These are phyloP conservation scores for Arachnomyces sp. DNA, from an alignment of 2,329 filamentous ascomycete species.

Conservation along the genomic window DNA sequence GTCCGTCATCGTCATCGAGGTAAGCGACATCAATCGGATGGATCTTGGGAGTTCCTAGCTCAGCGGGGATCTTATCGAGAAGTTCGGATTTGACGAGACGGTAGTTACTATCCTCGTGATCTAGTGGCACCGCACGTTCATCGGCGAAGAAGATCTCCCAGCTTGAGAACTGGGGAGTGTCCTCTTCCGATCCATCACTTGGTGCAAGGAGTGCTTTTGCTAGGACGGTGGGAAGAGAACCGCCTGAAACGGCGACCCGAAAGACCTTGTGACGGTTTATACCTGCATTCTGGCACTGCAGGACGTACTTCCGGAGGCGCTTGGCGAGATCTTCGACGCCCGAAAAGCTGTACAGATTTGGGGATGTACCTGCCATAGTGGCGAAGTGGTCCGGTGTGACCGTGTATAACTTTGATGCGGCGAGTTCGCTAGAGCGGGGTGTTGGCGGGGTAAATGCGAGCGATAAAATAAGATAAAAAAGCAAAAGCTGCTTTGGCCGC, in stretches of 20 bases:
- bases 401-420: constrained; percentile 14
- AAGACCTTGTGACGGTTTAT: constrained; percentile 74
- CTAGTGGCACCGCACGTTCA: constrained; percentile 86
- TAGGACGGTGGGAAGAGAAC: constrained; percentile 82
- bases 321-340: constrained; percentile 62
- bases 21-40: constrained; percentile 67
- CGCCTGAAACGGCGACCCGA: constrained; percentile 88
- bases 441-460: constrained; percentile 7
- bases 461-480: too few species aligned
- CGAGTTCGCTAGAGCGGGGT: constrained; percentile 13
- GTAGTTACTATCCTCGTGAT: constrained; percentile 93
- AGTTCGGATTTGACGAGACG: constrained; percentile 77
- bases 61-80: constrained; percentile 74
- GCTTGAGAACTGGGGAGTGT: constrained; percentile 67
- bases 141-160: constrained; percentile 99
- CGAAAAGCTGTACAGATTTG: constrained; percentile 73
- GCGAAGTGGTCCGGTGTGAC: constrained; percentile 3
- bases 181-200: constrained; percentile 45
- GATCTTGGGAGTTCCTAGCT: constrained; percentile 60
- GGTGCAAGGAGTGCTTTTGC: constrained; percentile 69
- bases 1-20: constrained; percentile 68
- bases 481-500: not conserved
- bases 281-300: constrained; percentile 72
- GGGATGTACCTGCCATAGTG: constrained; percentile 33
- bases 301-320: constrained; percentile 72